Percentiles rank a stretch among this genome's conserved stretches.
These are phyloP conservation scores for Termitomyces sp. DNA, from an alignment of 768 basidiomycete genomes.

Conservation along the genomic window DNA sequence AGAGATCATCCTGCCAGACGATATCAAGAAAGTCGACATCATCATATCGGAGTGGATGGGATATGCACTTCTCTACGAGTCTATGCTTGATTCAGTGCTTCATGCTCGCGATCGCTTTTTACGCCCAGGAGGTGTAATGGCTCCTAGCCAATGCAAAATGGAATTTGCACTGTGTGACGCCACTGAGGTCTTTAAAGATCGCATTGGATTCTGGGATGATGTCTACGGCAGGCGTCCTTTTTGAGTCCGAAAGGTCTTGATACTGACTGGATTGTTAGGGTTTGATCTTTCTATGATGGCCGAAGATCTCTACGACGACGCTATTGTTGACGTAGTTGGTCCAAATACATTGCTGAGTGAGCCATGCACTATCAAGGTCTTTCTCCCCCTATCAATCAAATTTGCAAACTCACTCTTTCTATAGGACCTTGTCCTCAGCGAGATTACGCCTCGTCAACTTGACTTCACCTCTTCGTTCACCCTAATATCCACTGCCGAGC, in stretches of 20 bases:
- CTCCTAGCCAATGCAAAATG: conserved; percentile 85
- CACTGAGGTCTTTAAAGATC: conserved; percentile 69
- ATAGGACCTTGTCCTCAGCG: conserved; percentile 72
- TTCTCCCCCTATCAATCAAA: background rate
- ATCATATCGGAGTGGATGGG: conserved; percentile 99
- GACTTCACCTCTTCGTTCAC: conserved; percentile 77
- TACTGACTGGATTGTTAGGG: conserved; percentile 36
- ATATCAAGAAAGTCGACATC: conserved; percentile 76
- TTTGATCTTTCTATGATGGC: conserved; percentile 88
- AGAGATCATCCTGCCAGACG: conserved; percentile 72
- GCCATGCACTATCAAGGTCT: conserved; percentile 63
- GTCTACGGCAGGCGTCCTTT: conserved; percentile 66
- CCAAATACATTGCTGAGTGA: conserved; percentile 60
- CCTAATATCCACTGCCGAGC: conserved; percentile 57
- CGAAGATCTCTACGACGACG: conserved; percentile 68
- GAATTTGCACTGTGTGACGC: conserved; percentile 81
- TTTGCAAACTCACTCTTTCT: background rate
- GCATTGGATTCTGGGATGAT: conserved; percentile 84
- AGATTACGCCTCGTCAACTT: conserved; percentile 62
- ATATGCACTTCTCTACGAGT: conserved; percentile 87
- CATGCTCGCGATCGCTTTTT: conserved; percentile 85
- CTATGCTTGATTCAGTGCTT: conserved; percentile 95
- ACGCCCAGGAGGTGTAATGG: conserved; percentile 73
- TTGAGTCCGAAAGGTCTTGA: background rate
- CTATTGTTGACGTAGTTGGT: conserved; percentile 75